phyloP scores from a whole-genome alignment of 805 yeast genomes.

The Pichia phayaonensis region DNA sequence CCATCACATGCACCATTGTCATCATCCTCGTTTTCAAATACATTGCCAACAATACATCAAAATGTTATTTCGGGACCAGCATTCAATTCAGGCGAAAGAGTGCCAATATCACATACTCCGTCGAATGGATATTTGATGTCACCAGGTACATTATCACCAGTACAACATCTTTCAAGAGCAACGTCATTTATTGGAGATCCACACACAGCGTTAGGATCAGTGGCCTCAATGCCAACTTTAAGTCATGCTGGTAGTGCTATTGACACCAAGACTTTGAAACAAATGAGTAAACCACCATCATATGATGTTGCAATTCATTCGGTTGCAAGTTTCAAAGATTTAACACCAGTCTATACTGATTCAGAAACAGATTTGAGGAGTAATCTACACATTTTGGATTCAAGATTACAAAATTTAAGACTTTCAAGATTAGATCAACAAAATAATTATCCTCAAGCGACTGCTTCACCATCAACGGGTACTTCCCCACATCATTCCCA shows the following conservation, averaged over 20 bases:
- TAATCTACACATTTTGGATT: constrained; percentile 26
- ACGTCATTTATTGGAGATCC: constrained; percentile 35
- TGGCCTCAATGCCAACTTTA: neutral
- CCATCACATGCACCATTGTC: neutral
- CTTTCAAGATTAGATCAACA: constrained; percentile 6
- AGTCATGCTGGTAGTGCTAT: neutral
- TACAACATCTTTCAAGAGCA: constrained; percentile 50
- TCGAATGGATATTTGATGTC: constrained; percentile 13
- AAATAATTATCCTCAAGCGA: neutral
- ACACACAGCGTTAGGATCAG: neutral
- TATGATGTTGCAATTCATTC: constrained; percentile 70
- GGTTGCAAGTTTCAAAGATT: constrained; percentile 38
- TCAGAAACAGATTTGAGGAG: constrained; percentile 20
- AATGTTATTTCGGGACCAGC: constrained; percentile 17
- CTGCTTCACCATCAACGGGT: neutral
- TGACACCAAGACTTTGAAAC: neutral
- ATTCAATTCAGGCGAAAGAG: constrained; percentile 14
- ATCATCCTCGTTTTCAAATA: neutral
- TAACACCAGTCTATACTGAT: constrained; percentile 66
- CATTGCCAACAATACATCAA: neutral
- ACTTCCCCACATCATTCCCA: neutral
- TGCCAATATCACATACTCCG: constrained; percentile 3
- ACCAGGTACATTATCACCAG: constrained; percentile 47
- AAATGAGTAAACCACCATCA: constrained; percentile 65
- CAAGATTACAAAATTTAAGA: constrained; percentile 22